These are phyloP conservation scores for Alternaria ventricosa DNA, from an alignment of 2,329 filamentous ascomycete genomes.

Conservation along the genomic window DNA sequence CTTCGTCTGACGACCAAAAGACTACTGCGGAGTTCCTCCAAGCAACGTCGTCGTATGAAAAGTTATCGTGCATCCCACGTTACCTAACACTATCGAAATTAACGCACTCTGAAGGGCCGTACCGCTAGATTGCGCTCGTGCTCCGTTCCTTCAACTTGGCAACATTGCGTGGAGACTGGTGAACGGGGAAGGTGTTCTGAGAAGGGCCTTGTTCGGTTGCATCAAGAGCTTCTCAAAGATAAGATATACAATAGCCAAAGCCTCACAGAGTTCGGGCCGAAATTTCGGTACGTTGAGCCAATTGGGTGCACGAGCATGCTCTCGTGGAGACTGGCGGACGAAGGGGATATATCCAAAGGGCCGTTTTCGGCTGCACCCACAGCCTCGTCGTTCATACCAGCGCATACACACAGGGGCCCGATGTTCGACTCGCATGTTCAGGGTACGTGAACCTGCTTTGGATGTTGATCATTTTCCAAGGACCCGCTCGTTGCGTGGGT, in stretches of 20 bases:
- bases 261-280: conserved; percentile 2
- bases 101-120: not conserved
- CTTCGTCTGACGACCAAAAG: not conserved
- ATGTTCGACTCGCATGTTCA: not conserved
- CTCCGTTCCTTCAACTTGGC: not conserved
- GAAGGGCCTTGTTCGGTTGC: conserved; percentile 8
- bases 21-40: not conserved
- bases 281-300: not conserved
- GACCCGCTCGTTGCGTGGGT: not conserved
- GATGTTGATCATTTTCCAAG: not conserved
- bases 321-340: not conserved
- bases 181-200: not conserved
- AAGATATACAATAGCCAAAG: not conserved
- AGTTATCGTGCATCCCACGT: not conserved
- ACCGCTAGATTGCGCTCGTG: not conserved
- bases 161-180: not conserved
- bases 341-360: conserved; percentile 1
- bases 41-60: not conserved
- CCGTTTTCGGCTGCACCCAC: conserved; percentile 2
- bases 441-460: not conserved
- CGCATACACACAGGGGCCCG: not conserved
- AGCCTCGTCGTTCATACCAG: not conserved
- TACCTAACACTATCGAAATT: not conserved
- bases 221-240: not conserved
- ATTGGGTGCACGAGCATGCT: not conserved